A percentile compares a stretch with the other conserved stretches of the same genome.
Evolutionary conservation across 345 rosid species (phyloP).

Genomic region (Leavenworthia alabamica): DNA sequence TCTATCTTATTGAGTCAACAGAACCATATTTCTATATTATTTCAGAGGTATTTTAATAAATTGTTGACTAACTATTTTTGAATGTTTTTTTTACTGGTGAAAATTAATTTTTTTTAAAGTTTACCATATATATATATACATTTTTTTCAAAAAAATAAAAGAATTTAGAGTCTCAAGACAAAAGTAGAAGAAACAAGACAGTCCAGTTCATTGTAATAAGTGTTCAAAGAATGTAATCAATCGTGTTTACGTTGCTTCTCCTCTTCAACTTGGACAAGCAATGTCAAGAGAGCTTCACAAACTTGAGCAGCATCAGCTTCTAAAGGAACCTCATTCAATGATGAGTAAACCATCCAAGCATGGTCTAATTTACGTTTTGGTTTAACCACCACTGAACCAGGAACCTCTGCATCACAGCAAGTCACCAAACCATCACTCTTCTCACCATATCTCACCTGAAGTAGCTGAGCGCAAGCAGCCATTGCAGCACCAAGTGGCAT

Average conservation of each 20-base stretch:
- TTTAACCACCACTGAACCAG: slow-evolving; percentile 83
- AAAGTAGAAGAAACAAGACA: background rate
- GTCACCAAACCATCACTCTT: slow-evolving; percentile 91
- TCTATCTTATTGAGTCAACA: background rate
- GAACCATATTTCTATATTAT: background rate
- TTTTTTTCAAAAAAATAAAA: background rate
- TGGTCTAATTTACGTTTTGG: slow-evolving; percentile 80
- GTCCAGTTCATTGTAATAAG: background rate
- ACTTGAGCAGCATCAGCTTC: slow-evolving; percentile 85
- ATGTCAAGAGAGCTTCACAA: slow-evolving; percentile 78
- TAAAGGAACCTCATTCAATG: slow-evolving; percentile 55
- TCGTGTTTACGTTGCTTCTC: slow-evolving; percentile 31
- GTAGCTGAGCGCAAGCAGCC: slow-evolving; percentile 95
- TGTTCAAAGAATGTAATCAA: background rate
- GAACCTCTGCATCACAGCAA: slow-evolving; percentile 85
- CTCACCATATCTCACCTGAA: slow-evolving; percentile 72
- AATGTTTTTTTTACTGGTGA: background rate
- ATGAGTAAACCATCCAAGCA: slow-evolving; percentile 98
- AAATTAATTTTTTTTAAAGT: too few species aligned
- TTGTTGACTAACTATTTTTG: background rate
- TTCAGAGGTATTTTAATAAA: background rate
- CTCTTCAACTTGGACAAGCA: slow-evolving; percentile 73
- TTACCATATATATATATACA: too few species aligned
- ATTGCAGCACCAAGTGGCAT: slow-evolving; percentile 91
- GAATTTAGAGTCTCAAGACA: background rate